Percentiles rank a stretch among this genome's conserved stretches.
These are phyloP conservation scores for Boletus reticulatus DNA, from an alignment of 768 basidiomycete species.

Conservation along the genomic window DNA sequence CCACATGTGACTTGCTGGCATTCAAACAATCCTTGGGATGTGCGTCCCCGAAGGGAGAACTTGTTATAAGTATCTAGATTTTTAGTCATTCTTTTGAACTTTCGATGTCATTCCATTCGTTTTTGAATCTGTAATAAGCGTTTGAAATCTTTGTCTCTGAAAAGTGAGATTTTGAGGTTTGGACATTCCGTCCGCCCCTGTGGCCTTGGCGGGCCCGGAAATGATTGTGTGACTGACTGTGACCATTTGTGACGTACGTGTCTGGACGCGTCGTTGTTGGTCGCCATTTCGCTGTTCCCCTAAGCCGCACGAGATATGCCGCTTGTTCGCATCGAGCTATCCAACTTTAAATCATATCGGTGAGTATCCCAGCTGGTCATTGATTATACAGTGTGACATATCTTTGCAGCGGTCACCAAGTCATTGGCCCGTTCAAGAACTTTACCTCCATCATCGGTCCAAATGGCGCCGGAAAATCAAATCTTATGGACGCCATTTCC, in stretches of 20 bases:
- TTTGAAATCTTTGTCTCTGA: background rate
- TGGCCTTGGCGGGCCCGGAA: too few species aligned
- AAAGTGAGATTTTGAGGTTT: too few species aligned
- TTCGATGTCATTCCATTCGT: background rate
- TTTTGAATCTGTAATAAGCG: background rate
- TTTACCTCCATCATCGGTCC: conserved; percentile 98
- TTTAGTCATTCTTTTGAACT: conserved; percentile 5
- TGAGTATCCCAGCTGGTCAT: conserved; percentile 22
- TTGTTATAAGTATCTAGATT: conserved; percentile 1
- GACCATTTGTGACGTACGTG: conserved; percentile 26
- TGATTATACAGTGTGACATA: conserved; percentile 1
- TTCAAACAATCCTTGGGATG: background rate
- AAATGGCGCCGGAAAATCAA: conserved; percentile 98
- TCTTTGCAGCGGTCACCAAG: conserved; percentile 64
- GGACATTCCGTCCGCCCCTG: too few species aligned
- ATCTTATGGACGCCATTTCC: conserved; percentile 99
- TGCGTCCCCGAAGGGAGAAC: background rate
- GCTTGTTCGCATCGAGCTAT: conserved; percentile 81
- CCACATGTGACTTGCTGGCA: background rate
- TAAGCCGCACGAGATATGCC: conserved; percentile 54
- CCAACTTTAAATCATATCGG: conserved; percentile 97
- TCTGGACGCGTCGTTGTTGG: conserved; percentile 23
- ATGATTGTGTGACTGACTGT: conserved; percentile 21
- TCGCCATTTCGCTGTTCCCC: conserved; percentile 13
- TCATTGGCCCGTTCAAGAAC: conserved; percentile 86